Percentiles rank a stretch among this genome's conserved stretches.
Conservation (phyloP, 208 protist species). For the Histomonas meleagridis region DNA sequence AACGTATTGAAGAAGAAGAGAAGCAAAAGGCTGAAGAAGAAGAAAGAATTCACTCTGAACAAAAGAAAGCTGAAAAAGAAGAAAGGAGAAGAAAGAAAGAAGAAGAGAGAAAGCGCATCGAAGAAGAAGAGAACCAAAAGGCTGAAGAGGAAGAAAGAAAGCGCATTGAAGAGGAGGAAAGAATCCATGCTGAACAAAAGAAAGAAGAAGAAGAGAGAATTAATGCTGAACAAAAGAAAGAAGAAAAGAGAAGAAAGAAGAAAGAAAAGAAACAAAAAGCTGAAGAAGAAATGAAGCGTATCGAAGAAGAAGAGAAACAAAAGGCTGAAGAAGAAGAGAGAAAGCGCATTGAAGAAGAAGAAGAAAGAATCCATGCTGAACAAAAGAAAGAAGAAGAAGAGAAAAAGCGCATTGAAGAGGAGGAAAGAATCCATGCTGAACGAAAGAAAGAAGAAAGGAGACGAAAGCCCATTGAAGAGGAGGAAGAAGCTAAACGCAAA, state of each 20-base stretch:
- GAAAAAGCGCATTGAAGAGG: too few species aligned
- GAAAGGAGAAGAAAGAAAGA: not conserved
- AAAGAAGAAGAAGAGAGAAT: not conserved
- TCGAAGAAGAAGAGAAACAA: not conserved
- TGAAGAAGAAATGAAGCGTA: not conserved
- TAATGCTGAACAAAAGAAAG: not conserved
- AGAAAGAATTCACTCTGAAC: too few species aligned
- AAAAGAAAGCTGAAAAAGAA: conserved; percentile 34
- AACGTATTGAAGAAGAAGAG: conserved; percentile 33
- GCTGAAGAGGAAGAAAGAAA: conserved; percentile 30
- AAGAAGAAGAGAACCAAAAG: not conserved
- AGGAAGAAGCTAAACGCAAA: not conserved
- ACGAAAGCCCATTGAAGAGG: too few species aligned
- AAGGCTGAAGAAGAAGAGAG: not conserved
- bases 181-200: not conserved
- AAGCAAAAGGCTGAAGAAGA: conserved; percentile 38
- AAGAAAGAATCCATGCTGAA: not conserved
- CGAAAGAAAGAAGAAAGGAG: too few species aligned
- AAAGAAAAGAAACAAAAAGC: not conserved
- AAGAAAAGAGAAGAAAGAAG: not conserved
- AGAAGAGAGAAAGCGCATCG: not conserved
- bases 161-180: not conserved
- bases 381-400: too few species aligned
- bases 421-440: too few species aligned
- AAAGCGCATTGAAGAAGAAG: not conserved